Evolutionary conservation across 345 rosid species (phyloP), one percentile per base, ranked within the genome.

Genomic region (Durio zibethinus): DNA sequence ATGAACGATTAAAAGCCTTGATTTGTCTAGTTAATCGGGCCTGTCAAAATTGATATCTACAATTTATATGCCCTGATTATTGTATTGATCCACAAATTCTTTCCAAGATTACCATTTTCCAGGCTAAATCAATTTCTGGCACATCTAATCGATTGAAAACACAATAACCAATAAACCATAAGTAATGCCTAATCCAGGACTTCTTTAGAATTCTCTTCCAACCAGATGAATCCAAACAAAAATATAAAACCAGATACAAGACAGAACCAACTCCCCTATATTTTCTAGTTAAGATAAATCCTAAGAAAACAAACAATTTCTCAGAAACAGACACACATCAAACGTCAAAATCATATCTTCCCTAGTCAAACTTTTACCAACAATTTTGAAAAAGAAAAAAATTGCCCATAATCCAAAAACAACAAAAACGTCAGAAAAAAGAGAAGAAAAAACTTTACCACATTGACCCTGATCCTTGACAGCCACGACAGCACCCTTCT

Each of bases 381-480:
- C n/a, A 59, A 1, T 59, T 25, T 21, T 21, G 4, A 21, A 57
- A 57, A 15, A 21, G 0, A 11, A 23, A 23, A 20, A 1, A 9
- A 11, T 43, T 64, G 14, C 14, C 1, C 47, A 59, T 8, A 60
- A 5, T 20, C 23, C 47, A 38, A 6, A 31, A 14, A 50, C 8
- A 38, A 38, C 0, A 3, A 38, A 25, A 54, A 52, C 20, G 21
- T 33, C 9, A 5, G 5, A 0, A 7, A 61, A n/a, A n/a, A n/a
- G n/a, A 25, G 20, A 6, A 14, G 48, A 36, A 69, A 73, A 66
- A 27, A 21, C 18, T 84, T 56, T 63, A 89, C 92, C 92, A 53
- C 92, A 89, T 40, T 23, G 81, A 67, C 92, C 92, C 76, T 89
- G 92, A 78, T 86, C 73, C 52, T 87, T 86, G 47, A 89, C 84